A percentile compares a stretch with the other conserved stretches of the same genome.
These are phyloP conservation scores for Sporothrix phasma DNA, from an alignment of 2,329 filamentous ascomycete species.

Conservation along the genomic window DNA sequence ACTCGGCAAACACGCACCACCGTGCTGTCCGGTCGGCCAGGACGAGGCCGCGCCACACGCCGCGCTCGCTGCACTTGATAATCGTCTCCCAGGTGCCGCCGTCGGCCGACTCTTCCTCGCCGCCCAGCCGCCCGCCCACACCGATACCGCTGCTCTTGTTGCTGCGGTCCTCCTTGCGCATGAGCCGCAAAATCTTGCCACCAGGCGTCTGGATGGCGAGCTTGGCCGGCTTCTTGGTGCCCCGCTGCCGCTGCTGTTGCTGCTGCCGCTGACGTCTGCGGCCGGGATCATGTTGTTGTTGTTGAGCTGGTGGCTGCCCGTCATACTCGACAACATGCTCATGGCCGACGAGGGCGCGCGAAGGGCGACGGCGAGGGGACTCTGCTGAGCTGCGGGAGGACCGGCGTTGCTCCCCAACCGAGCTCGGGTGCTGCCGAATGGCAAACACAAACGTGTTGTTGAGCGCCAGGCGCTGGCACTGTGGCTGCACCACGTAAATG, in stretches of 20 bases:
- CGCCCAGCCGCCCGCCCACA: constrained; percentile 29
- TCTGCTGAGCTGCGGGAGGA: constrained; percentile 38
- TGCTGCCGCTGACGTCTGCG: constrained; percentile 38
- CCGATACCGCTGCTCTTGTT: constrained; percentile 36
- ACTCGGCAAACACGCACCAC: constrained; percentile 91
- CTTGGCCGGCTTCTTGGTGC: constrained; percentile 75
- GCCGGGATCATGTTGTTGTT: constrained; percentile 24
- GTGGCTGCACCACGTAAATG: constrained; percentile 91
- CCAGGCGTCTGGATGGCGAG: constrained; percentile 87
- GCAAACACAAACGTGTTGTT: constrained; percentile 99
- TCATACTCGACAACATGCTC: constrained; percentile 53
- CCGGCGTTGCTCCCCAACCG: constrained; percentile 30
- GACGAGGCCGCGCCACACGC: constrained; percentile 71
- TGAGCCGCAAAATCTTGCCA: constrained; percentile 85
- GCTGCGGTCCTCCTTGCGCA: constrained; percentile 64
- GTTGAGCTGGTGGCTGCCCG: constrained; percentile 36
- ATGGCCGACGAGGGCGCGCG: constrained; percentile 51
- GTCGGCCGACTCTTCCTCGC: constrained; percentile 51
- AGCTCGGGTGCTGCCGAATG: constrained; percentile 78
- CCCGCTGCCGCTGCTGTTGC: constrained; percentile 39
- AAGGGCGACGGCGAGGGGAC: constrained; percentile 51
- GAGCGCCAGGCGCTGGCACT: constrained; percentile 75
- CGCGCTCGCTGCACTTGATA: constrained; percentile 77
- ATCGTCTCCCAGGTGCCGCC: constrained; percentile 81
- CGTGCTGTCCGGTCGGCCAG: constrained; percentile 72